Evolutionary conservation across 2,329 filamentous ascomycete genomes (phyloP).

Genomic region (Xylaria sp.): DNA sequence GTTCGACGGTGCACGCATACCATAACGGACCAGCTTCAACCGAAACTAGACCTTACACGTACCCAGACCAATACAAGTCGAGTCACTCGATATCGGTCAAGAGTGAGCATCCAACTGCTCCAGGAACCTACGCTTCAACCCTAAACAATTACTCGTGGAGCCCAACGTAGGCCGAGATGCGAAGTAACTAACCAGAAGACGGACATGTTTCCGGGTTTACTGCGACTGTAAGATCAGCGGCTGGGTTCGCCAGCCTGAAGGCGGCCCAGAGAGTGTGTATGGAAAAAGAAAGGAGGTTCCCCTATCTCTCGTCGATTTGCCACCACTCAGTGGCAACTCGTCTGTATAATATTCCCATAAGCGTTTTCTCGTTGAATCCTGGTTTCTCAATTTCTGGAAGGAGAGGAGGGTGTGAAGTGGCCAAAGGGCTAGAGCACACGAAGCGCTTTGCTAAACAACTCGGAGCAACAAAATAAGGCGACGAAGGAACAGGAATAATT

Average conservation of each 20-base stretch:
- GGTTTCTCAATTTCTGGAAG: conserved; percentile 23
- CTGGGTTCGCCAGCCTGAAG: neutral
- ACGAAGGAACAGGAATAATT: conserved; percentile 23
- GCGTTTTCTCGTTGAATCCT: conserved; percentile 23
- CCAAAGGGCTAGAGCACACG: conserved; percentile 19
- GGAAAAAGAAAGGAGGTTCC: conserved; percentile 20
- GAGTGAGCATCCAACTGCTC: conserved; percentile 52
- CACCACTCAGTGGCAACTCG: conserved; percentile 25
- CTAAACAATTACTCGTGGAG: conserved; percentile 70
- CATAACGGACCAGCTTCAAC: conserved; percentile 50
- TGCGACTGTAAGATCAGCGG: conserved; percentile 7
- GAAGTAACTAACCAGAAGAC: neutral
- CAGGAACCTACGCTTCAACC: conserved; percentile 60
- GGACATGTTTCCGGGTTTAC: conserved; percentile 6
- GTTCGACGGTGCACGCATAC: conserved; percentile 58
- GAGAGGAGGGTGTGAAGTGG: conserved; percentile 18
- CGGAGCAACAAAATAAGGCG: conserved; percentile 21
- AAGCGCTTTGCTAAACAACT: conserved; percentile 23
- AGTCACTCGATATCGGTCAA: conserved; percentile 51
- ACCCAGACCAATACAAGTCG: conserved; percentile 61
- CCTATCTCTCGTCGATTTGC: conserved; percentile 17
- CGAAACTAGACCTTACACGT: conserved; percentile 62
- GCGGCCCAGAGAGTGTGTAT: neutral
- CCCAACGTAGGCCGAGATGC: conserved; percentile 53
- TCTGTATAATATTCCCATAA: conserved; percentile 38